phyloP scores from a whole-genome alignment of 2,329 filamentous ascomycete species.

The Colletotrichum costaricense region DNA sequence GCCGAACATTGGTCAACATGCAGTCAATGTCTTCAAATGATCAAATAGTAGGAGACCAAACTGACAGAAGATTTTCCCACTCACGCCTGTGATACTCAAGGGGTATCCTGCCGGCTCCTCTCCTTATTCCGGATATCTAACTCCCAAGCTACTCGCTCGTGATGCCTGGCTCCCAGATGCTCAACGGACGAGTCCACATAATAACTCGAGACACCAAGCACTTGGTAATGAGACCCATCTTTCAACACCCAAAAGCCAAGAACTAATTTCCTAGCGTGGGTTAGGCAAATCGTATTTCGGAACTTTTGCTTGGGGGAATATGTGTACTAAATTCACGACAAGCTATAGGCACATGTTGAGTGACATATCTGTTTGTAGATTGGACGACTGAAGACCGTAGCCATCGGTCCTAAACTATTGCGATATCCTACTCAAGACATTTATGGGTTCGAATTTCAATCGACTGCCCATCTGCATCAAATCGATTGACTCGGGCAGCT shows the following conservation, averaged over 20 bases:
- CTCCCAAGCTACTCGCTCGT: not conserved
- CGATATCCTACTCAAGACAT: not conserved
- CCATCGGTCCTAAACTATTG: not conserved
- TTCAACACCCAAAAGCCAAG: not conserved
- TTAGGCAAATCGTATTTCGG: not conserved
- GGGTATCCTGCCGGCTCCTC: not conserved
- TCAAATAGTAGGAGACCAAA: not conserved
- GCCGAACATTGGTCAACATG: not conserved
- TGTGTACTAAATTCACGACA: not conserved
- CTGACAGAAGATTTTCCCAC: not conserved
- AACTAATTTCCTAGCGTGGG: not conserved
- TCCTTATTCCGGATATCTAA: not conserved
- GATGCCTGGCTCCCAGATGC: not conserved
- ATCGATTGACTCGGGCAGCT: not conserved
- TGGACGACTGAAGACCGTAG: not conserved
- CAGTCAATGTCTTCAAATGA: not conserved
- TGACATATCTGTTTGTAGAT: not conserved
- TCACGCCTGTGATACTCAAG: not conserved
- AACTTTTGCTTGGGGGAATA: not conserved
- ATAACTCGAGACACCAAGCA: not conserved
- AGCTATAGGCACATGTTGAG: not conserved
- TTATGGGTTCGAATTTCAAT: not conserved
- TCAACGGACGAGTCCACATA: not conserved
- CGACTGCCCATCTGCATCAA: not conserved
- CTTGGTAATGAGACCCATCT: not conserved